These are phyloP conservation scores for Vitis cinerea DNA, from an alignment of 164 flowering plant genomes.

Conservation along the genomic window DNA sequence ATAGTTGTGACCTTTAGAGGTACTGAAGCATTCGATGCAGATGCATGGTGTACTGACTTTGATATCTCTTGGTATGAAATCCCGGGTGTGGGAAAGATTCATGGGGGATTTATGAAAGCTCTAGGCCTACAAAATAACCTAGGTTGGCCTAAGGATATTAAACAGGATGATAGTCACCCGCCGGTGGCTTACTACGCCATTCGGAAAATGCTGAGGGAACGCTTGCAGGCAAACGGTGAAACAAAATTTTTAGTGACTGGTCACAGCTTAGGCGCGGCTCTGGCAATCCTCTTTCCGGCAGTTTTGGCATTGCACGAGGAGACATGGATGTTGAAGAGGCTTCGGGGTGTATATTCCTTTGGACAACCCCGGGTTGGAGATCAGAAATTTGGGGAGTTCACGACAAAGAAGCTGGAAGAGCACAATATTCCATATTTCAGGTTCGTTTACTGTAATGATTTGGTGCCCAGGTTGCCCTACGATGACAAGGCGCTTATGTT, in stretches of 20 bases:
- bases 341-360: slow-evolving; percentile 52
- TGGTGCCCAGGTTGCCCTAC: slow-evolving; percentile 63
- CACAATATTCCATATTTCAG: slow-evolving; percentile 32
- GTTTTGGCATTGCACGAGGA: slow-evolving; percentile 48
- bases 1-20: slow-evolving; percentile 65
- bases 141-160: slow-evolving; percentile 52
- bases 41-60: slow-evolving; percentile 54
- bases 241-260: slow-evolving; percentile 57
- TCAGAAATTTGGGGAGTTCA: slow-evolving; percentile 31
- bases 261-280: slow-evolving; percentile 70
- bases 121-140: slow-evolving; percentile 47
- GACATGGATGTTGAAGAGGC: slow-evolving; percentile 30
- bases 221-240: slow-evolving; percentile 20
- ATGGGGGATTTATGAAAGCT: slow-evolving; percentile 68
- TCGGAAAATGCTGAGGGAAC: slow-evolving; percentile 31
- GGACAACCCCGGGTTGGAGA: slow-evolving; percentile 80
- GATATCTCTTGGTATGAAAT: slow-evolving; percentile 68
- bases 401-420: slow-evolving; percentile 26
- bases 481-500: slow-evolving; percentile 42
- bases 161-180: slow-evolving; percentile 8
- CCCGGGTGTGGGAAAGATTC: slow-evolving; percentile 49
- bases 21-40: slow-evolving; percentile 57
- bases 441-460: slow-evolving; percentile 53
- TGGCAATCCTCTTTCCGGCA: slow-evolving; percentile 55
- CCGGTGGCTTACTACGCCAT: slow-evolving; percentile 54